Percentiles rank a stretch among this genome's conserved stretches.
Evolutionary conservation across 2,329 filamentous ascomycete species (phyloP).

Genomic region (Simplicillium aogashimaense): DNA sequence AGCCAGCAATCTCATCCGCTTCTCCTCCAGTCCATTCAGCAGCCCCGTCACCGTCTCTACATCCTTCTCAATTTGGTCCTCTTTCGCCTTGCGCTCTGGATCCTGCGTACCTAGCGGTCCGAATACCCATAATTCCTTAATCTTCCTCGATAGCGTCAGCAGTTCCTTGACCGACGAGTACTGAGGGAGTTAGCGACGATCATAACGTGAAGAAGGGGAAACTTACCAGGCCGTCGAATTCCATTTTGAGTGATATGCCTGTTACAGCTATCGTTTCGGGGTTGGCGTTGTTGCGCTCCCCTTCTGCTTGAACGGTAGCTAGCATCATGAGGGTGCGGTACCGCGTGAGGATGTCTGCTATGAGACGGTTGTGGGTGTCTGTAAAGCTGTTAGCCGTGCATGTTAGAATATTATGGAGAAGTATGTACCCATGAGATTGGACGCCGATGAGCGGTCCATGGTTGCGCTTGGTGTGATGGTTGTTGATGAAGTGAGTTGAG

Average conservation of each 20-base stretch:
- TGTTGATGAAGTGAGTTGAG: too few relatives aligned
- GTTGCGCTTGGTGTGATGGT: not conserved
- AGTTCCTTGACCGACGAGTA: conserved; percentile 34
- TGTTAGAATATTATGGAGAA: not conserved
- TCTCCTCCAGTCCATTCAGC: conserved; percentile 23
- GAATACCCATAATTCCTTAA: conserved; percentile 37
- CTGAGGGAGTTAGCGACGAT: conserved; percentile 11
- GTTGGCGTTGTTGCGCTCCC: conserved; percentile 26
- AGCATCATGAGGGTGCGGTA: conserved; percentile 33
- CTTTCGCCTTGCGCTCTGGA: conserved; percentile 21
- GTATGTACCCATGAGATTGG: conserved; percentile 25
- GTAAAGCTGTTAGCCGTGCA: conserved; percentile 3
- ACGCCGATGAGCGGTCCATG: conserved; percentile 23
- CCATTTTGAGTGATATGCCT: conserved; percentile 33
- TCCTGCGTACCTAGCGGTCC: conserved; percentile 29
- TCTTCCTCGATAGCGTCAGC: conserved; percentile 29
- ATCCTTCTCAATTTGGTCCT: conserved; percentile 24
- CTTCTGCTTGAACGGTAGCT: conserved; percentile 30
- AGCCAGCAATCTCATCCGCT: conserved; percentile 22
- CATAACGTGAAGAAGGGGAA: fast-evolving
- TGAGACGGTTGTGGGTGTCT: conserved; percentile 35
- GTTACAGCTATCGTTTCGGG: conserved; percentile 31
- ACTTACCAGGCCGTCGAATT: conserved; percentile 31
- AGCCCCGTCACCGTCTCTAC: conserved; percentile 23
- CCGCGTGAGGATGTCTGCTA: conserved; percentile 32